Evolutionary conservation across 208 protist species (phyloP).

Genomic region (Acanthamoeba lenticulata): DNA sequence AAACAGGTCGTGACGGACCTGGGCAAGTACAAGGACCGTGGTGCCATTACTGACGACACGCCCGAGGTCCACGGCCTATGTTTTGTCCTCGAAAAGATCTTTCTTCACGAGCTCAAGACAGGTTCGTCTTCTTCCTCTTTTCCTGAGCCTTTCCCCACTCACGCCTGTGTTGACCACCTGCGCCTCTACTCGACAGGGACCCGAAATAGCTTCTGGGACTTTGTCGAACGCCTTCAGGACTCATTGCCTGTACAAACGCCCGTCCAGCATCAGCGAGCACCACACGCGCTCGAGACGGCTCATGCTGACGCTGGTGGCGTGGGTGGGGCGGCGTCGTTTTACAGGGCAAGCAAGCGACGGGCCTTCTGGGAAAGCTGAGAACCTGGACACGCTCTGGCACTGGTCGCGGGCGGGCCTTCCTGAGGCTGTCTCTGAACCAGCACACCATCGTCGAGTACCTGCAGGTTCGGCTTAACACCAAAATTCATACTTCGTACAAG

Average conservation of each 20-base stretch:
- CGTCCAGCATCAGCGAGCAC: background rate
- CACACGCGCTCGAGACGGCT: background rate
- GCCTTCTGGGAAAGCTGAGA: background rate
- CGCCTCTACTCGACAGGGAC: too few species aligned
- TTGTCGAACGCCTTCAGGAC: constrained; percentile 15
- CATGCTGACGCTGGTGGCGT: background rate
- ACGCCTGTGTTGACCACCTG: background rate
- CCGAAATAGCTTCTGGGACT: constrained; percentile 1
- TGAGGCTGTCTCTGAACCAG: constrained; percentile 5
- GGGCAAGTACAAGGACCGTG: constrained; percentile 17
- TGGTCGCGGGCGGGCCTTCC: background rate
- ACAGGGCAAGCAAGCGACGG: background rate
- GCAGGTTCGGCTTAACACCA: background rate
- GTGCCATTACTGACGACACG: background rate
- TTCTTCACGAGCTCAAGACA: constrained; percentile 12
- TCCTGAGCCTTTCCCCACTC: background rate
- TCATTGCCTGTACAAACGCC: background rate
- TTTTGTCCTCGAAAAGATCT: constrained; percentile 38
- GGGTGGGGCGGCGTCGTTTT: background rate
- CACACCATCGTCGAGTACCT: constrained; percentile 2
- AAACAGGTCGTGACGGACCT: background rate
- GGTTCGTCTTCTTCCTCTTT: background rate
- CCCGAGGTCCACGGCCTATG: constrained; percentile 1
- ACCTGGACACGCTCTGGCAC: background rate
- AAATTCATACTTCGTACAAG: background rate